Evolutionary conservation across 805 yeast genomes (phyloP), one percentile per base, ranked within the genome.

Genomic region (Cyberlindnera euphorbiiphila): DNA sequence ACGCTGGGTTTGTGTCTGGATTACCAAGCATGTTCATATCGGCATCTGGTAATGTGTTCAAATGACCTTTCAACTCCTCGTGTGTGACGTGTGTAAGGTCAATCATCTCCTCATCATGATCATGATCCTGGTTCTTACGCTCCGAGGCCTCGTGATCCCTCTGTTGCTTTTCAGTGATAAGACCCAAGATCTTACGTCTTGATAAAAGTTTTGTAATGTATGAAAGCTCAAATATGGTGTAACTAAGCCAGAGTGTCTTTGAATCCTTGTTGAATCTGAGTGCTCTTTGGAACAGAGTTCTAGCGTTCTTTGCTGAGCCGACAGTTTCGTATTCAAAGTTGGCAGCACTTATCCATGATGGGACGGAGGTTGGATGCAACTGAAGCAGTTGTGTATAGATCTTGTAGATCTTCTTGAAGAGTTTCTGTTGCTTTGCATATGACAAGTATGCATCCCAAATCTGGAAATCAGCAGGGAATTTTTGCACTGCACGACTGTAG

Each of bases 261-360:
- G 81, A 74, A 34, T 85, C 89, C 3, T 82, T 72, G 56, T 91
- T 91, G 60, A 93, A 84, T 59, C 95, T 72, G 27, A 93, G 68
- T 22, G 83, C 95, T 48, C 84, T 76, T 60, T 89, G 96, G 60
- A 88, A 78, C 18, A 93, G 70, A 9, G 78, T 76, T 60, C 99
- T 74, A 16, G 97, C 89, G 31, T 95, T 89, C 55, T 82, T 79
- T 30, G 95, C 85, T 51, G 88, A 84, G 27, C 91, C 85, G 60
- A 93, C 87, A 20, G 74, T 75, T 50, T 91, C 96, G 53, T 85
- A 81, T 63, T 93, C 98, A 62, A 86, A 87, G 56, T 85, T 85
- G 21, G 97, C 96, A 17, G 96, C 97, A 53, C 86, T 76, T 29
- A 93, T 76, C 98, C 98, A 93, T 13, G 91, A 84, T 50, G 81